phyloP scores from a whole-genome alignment of 805 yeast species.

The Cyberlindnera lachancei region DNA sequence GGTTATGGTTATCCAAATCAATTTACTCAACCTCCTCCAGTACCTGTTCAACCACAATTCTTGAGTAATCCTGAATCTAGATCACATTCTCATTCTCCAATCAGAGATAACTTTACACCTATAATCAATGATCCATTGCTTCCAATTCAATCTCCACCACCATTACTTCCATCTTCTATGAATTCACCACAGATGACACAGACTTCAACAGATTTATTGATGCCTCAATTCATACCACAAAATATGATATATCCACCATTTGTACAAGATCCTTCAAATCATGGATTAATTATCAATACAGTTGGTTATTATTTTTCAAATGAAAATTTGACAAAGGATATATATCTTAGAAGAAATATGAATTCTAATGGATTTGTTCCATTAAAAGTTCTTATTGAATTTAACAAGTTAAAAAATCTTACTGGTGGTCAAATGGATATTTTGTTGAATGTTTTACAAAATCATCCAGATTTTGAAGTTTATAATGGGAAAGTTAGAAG shows the following conservation, averaged over 20 bases:
- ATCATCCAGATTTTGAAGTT: conserved; percentile 24
- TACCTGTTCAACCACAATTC: conserved; percentile 1
- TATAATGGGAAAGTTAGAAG: conserved; percentile 47
- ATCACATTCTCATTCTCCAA: conserved; percentile 18
- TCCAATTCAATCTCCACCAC: too few species aligned
- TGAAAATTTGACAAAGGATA: conserved; percentile 81
- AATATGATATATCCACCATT: conserved; percentile 9
- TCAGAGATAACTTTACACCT: conserved; percentile 4
- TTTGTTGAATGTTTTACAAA: conserved; percentile 11
- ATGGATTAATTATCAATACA: conserved; percentile 40
- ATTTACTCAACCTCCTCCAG: conserved; percentile 2
- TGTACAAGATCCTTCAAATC: conserved; percentile 16
- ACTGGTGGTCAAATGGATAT: conserved; percentile 46
- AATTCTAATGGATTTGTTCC: conserved; percentile 67
- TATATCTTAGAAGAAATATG: conserved; percentile 76
- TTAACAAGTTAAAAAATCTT: conserved; percentile 65
- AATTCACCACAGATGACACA: too few species aligned
- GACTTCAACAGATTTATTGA: neutral
- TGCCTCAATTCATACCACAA: conserved; percentile 4
- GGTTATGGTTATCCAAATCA: conserved; percentile 1
- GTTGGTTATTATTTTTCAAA: conserved; percentile 84
- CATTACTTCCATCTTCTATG: too few species aligned
- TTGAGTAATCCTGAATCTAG: conserved; percentile 6
- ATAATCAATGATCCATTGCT: conserved; percentile 3
- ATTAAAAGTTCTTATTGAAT: conserved; percentile 51